These are phyloP conservation scores for Candida maesae DNA, from an alignment of 805 yeast genomes.

Conservation along the genomic window DNA sequence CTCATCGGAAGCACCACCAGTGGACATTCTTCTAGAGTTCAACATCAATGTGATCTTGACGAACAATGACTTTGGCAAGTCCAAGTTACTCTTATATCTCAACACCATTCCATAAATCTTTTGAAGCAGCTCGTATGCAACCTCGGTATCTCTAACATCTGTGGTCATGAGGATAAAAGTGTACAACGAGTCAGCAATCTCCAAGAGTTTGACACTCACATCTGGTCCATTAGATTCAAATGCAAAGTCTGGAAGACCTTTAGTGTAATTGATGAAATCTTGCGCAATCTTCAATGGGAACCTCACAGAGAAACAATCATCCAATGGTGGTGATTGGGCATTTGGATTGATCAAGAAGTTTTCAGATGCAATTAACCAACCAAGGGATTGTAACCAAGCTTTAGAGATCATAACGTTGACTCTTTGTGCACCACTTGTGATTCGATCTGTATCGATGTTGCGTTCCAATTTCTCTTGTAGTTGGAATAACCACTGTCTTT, in stretches of 20 bases:
- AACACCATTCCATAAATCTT: slow-evolving; percentile 19
- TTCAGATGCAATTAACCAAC: slow-evolving; percentile 24
- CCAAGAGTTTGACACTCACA: slow-evolving; percentile 21
- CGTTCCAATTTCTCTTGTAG: slow-evolving; percentile 20
- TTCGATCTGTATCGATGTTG: slow-evolving; percentile 10
- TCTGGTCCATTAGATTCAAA: slow-evolving; percentile 27
- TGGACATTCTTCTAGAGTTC: slow-evolving; percentile 14
- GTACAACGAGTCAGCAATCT: slow-evolving; percentile 24
- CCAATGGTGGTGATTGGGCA: slow-evolving; percentile 11
- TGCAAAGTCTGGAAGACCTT: slow-evolving; percentile 22
- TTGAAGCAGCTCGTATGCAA: slow-evolving; percentile 20
- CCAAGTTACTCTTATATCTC: slow-evolving; percentile 21
- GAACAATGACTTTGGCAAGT: slow-evolving; percentile 16
- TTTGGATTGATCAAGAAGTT: slow-evolving; percentile 17
- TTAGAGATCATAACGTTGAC: slow-evolving; percentile 23
- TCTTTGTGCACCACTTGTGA: slow-evolving; percentile 21
- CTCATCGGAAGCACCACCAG: background rate
- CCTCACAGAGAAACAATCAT: slow-evolving; percentile 18
- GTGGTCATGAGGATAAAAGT: slow-evolving; percentile 17
- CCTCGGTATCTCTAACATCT: slow-evolving; percentile 8
- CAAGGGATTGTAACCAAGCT: slow-evolving; percentile 25
- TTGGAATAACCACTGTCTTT: slow-evolving; percentile 22
- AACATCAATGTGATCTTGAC: slow-evolving; percentile 16
- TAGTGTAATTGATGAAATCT: slow-evolving; percentile 17
- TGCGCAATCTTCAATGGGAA: slow-evolving; percentile 23